Evolutionary conservation across 192 early-diverging fungal species (phyloP).

Genomic region (Neocallimastix lanati): DNA sequence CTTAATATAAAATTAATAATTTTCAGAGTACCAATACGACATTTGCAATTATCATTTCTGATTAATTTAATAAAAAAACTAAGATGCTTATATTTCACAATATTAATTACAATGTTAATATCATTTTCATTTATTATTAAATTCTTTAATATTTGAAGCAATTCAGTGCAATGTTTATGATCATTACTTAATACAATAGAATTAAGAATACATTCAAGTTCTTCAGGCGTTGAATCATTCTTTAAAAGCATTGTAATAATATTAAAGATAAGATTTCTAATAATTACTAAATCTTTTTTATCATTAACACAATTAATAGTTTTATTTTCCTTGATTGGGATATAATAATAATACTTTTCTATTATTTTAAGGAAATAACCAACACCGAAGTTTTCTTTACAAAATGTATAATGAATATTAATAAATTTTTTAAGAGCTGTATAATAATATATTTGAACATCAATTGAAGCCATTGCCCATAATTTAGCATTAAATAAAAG

Average conservation of each 20-base stretch:
- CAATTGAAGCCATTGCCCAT: not conserved
- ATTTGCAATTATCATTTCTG: not conserved
- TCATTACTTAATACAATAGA: not conserved
- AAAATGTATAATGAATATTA: not conserved
- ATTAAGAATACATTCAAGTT: not conserved
- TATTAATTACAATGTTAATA: not conserved
- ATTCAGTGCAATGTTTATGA: not conserved
- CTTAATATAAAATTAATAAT: not conserved
- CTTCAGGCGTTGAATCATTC: not conserved
- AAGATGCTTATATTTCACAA: not conserved
- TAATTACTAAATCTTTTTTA: not conserved
- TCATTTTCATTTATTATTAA: not conserved
- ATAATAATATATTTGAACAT: not conserved
- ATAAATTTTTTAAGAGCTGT: not conserved
- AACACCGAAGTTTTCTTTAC: not conserved
- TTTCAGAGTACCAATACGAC: not conserved
- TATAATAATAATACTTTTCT: not conserved
- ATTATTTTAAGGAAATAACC: not conserved
- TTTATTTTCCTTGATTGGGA: not conserved
- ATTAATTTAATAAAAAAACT: not conserved
- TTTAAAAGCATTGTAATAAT: not conserved
- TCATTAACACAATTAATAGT: not conserved
- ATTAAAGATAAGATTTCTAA: not conserved
- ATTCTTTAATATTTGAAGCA: not conserved
- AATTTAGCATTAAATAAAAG: not conserved